Evolutionary conservation across 306 rosid genomes (phyloP), one percentile per base, ranked within the genome.

Genomic region (Potentilla sterilis): DNA sequence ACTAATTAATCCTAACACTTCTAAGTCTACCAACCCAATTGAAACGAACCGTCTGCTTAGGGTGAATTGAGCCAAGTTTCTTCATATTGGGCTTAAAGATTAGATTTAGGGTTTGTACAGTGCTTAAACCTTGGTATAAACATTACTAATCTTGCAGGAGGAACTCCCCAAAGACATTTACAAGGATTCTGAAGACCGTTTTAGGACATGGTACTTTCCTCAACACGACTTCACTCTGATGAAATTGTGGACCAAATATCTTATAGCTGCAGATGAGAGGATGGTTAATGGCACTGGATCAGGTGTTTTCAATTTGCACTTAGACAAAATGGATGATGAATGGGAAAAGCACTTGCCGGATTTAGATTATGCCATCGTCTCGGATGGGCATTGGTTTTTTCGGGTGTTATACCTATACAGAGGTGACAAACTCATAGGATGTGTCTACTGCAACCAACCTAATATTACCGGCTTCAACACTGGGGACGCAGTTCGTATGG

Each of bases 341-440:
- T 92, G 97, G 98, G 70, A 77, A 1, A 71, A 24, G 10, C 79
- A 71, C n/a, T 73, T 95, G 1, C 92, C 85, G 0, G 79, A 85
- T 14, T 34, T 95, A 12, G 96, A 95, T 80, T 92, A 92, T 16
- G 87, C 88, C 12, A 42, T 95, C 2, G 72, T 92, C 78, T 95
- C 97, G 2, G 84, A 10, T 3, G 98, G 90, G 7, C 97, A 95
- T 70, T 95, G 98, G 98, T 95, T 90, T 67, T 92, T 90, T 72
- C 75, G 97, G 61, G 42, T 76, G 18, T 55, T 89, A 85, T 89
- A 87, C 41, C 84, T 95, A 1, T 79, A 82, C 18, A 74, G 87
- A 69, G 86, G 57, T 15, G 44, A 70, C 32, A 83, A 83, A 0
- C 41, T 79, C 4, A 34, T 62, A 32, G 95, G 93, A 0, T 95